Conservation (phyloP, 2,329 filamentous ascomycete genomes). For the Botrytis sinoallii region DNA sequence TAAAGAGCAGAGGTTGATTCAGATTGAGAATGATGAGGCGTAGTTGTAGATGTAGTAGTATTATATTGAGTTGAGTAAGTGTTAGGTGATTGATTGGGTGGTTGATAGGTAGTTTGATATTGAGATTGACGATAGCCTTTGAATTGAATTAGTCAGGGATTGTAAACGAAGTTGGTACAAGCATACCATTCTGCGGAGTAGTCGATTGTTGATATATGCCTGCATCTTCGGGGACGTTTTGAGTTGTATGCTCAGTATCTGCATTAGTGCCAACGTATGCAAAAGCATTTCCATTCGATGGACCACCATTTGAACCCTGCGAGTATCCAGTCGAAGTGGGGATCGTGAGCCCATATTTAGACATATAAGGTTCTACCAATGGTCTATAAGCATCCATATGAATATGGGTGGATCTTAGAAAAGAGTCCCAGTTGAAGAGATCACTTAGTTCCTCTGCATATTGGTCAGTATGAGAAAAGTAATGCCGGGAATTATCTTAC, state of each 20-base stretch:
- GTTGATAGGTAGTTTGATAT: slow-evolving; percentile 31
- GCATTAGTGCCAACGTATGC: slow-evolving; percentile 26
- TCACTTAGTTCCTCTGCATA: slow-evolving; percentile 12
- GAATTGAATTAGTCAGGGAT: not conserved
- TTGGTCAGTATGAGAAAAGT: not conserved
- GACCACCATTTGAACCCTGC: not conserved
- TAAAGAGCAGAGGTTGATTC: slow-evolving; percentile 55
- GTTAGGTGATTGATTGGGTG: slow-evolving; percentile 16
- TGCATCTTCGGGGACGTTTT: slow-evolving; percentile 21
- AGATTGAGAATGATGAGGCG: slow-evolving; percentile 39
- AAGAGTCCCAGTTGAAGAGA: slow-evolving; percentile 59
- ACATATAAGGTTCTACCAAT: slow-evolving; percentile 47
- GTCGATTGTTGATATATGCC: slow-evolving; percentile 17
- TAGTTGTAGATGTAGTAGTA: slow-evolving; percentile 9
- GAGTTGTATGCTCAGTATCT: slow-evolving; percentile 20
- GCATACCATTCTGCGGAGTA: slow-evolving; percentile 20
- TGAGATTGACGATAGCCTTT: slow-evolving; percentile 15
- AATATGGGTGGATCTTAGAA: slow-evolving; percentile 55
- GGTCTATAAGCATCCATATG: slow-evolving; percentile 59
- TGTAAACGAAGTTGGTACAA: not conserved
- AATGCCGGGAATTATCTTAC: slow-evolving; percentile 36
- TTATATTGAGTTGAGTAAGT: slow-evolving; percentile 18
- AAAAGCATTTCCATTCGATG: slow-evolving; percentile 9
- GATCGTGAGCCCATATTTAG: slow-evolving; percentile 33
- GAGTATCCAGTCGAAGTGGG: slow-evolving; percentile 22